Percentiles rank a stretch among this genome's conserved stretches.
phyloP scores from a whole-genome alignment of 768 basidiomycete species.

The Boletus sp. region DNA sequence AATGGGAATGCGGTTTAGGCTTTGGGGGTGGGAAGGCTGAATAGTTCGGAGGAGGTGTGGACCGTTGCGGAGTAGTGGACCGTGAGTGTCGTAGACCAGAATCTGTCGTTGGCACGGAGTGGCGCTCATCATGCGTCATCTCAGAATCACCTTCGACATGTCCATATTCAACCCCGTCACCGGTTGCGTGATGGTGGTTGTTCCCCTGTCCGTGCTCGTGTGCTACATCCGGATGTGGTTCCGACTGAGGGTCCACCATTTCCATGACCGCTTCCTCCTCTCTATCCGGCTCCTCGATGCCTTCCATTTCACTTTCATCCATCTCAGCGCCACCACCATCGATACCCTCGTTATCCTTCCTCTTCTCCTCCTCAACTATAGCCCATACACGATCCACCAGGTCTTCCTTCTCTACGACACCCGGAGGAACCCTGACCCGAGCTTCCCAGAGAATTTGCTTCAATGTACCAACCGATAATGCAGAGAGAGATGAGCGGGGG shows the following conservation, averaged over 20 bases:
- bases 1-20: slow-evolving; percentile 33
- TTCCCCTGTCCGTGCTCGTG: neutral
- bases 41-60: slow-evolving; percentile 18
- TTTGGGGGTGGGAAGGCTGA: slow-evolving; percentile 33
- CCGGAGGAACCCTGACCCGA: slow-evolving; percentile 54
- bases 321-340: slow-evolving; percentile 7
- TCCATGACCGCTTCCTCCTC: slow-evolving; percentile 17
- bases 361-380: slow-evolving; percentile 63
- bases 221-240: neutral
- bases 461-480: slow-evolving; percentile 65
- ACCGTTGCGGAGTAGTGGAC: slow-evolving; percentile 11
- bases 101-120: neutral
- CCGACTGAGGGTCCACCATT: slow-evolving; percentile 18
- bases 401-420: slow-evolving; percentile 81
- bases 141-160: slow-evolving; percentile 1
- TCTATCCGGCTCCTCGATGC: slow-evolving; percentile 16
- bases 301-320: slow-evolving; percentile 32
- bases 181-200: neutral
- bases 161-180: neutral
- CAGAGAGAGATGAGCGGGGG: slow-evolving; percentile 50
- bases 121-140: slow-evolving; percentile 5
- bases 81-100: slow-evolving; percentile 4
- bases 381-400: slow-evolving; percentile 66
- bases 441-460: slow-evolving; percentile 80
- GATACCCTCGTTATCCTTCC: slow-evolving; percentile 44